Base-by-base conservation (phyloP, 768 basidiomycete genomes). In the Artomyces pyxidatus region DNA sequence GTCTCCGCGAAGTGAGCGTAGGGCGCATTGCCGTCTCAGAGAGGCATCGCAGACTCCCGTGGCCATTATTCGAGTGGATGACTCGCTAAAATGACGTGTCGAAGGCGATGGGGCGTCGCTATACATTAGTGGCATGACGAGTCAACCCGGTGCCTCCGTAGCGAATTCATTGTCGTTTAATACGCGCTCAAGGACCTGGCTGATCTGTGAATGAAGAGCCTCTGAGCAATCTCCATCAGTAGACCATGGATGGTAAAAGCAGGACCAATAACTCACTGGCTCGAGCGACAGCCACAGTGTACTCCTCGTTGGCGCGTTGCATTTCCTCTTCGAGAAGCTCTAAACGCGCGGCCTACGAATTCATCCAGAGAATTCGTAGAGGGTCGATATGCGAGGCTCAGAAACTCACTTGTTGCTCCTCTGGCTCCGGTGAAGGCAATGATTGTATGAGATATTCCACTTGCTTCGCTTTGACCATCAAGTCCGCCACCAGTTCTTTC, bases 401-500 rank as follows among this genome's bases (percentile, higher is more conserved):
- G 17, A 7, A 5, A 58, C 70, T 23, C 49, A 81, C 88, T 73
- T 89, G 88, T 19, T 73, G 74, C 60, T 86, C 84, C 59, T 88
- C 87, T 2, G 81, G 73, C 61, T 91, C 89, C 2, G 85, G 83
- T 32, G 78, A 79, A 0, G 89, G 90, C 12, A 95, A 65, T 0
- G 81, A 82, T 43, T 85, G 77, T 44, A 95, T 88, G 42, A 94
- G 75, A 58, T 80, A 83, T 58, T 94, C 86, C 37, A 95, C 78
- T 63, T 93, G 88, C 59, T 94, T 94, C 12, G 89, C 88, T 59
- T 94, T 93, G 32, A 80, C 74, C 35, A 93, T 75, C 35, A 95
- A 71, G 59, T 94, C 91, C 14, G 75, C 69, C 4, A 91, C 88
- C 19, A 94, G 80, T 63, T 94, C 90, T 54, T 78, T 83, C 63